Evolutionary conservation across 495 filamentous ascomycete genomes (phyloP).

Genomic region (Aspergillus diversus): DNA sequence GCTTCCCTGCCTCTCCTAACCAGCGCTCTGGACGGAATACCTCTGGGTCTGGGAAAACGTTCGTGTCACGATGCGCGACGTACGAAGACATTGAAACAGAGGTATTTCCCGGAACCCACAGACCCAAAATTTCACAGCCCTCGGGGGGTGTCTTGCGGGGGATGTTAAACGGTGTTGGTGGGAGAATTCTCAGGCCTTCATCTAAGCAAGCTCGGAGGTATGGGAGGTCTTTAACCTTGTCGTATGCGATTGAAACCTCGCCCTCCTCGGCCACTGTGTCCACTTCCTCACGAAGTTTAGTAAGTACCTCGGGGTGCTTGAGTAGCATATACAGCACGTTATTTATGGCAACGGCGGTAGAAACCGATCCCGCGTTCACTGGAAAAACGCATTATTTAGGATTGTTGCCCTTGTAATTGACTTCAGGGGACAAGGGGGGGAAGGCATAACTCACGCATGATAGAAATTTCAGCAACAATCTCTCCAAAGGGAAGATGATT

Average conservation of each 20-base stretch:
- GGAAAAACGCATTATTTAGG: too few species aligned
- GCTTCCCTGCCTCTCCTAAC: conserved; percentile 34
- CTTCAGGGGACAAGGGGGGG: too few species aligned
- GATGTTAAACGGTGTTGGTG: conserved; percentile 30
- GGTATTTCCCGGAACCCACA: conserved; percentile 32
- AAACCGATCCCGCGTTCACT: conserved; percentile 57
- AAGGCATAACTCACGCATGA: conserved; percentile 21
- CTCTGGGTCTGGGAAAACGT: conserved; percentile 29
- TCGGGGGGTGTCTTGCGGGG: conserved; percentile 36
- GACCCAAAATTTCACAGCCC: conserved; percentile 33
- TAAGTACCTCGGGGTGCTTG: conserved; percentile 49
- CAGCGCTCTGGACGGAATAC: conserved; percentile 36
- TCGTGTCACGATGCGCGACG: conserved; percentile 28
- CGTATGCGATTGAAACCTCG: conserved; percentile 36
- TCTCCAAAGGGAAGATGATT: conserved; percentile 30
- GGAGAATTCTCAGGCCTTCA: conserved; percentile 44
- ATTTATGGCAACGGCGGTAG: conserved; percentile 52
- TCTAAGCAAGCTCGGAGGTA: conserved; percentile 46
- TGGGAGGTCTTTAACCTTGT: conserved; percentile 40
- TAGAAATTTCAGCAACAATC: conserved; percentile 32
- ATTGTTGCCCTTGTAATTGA: too few species aligned
- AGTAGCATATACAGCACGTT: conserved; percentile 56
- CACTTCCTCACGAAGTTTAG: conserved; percentile 58
- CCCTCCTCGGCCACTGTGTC: conserved; percentile 41
- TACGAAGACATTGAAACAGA: conserved; percentile 31